A percentile compares a stretch with the other conserved stretches of the same genome.
Evolutionary conservation across 768 basidiomycete species (phyloP).

Genomic region (Glaciozyma martinii): DNA sequence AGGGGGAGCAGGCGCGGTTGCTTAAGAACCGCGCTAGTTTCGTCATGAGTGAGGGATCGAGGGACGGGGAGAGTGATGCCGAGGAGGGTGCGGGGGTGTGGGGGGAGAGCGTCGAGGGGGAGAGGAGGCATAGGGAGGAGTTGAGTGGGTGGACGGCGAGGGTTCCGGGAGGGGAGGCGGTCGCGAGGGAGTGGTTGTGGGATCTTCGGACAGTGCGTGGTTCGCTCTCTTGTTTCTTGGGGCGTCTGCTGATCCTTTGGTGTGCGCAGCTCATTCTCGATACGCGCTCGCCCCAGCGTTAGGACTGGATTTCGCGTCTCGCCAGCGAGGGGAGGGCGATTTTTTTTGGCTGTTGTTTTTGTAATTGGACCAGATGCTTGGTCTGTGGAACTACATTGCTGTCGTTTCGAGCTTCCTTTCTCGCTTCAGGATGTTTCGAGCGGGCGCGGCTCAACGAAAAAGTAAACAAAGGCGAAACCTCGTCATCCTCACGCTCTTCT

Average conservation of each 20-base stretch:
- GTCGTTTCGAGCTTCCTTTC: no score
- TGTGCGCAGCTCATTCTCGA: constrained; percentile 16
- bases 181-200: constrained; percentile 8
- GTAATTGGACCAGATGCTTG: no score
- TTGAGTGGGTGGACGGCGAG: constrained; percentile 1
- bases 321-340: no score
- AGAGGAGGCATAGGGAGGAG: background rate
- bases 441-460: no score
- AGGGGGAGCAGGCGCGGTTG: constrained; percentile 25
- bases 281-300: background rate
- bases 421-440: no score
- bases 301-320: no score
- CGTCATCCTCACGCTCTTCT: no score
- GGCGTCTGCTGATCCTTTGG: background rate
- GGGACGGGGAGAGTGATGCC: background rate
- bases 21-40: constrained; percentile 27
- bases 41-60: constrained; percentile 19
- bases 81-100: constrained; percentile 4
- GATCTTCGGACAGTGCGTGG: constrained; percentile 18
- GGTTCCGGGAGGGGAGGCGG: constrained; percentile 2
- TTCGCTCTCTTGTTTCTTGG: no score
- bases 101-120: constrained; percentile 2
- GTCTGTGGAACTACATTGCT: no score
- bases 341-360: no score
- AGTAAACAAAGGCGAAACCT: no score